Evolutionary conservation across 345 rosid genomes (phyloP).

Genomic region (Clarkia xantiana): DNA sequence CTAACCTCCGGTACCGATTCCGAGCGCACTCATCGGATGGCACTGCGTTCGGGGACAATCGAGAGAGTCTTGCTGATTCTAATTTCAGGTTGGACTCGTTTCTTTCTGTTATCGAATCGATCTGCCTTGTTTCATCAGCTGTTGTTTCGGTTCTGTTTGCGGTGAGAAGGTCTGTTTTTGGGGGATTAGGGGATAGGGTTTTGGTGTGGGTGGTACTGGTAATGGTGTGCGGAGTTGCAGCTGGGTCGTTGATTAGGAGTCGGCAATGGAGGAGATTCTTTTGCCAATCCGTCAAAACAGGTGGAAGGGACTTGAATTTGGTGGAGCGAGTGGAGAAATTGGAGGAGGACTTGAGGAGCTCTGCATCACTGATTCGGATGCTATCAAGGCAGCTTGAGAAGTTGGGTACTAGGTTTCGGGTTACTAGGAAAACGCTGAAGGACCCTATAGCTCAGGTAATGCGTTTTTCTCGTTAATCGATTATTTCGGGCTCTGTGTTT

Average conservation of each 20-base stretch:
- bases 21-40: conserved; percentile 7
- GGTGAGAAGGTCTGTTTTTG: conserved; percentile 22
- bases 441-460: conserved; percentile 72
- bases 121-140: conserved; percentile 52
- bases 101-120: conserved; percentile 20
- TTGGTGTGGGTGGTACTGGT: conserved; percentile 39
- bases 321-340: conserved; percentile 60
- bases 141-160: conserved; percentile 33
- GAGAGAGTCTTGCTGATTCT: background rate
- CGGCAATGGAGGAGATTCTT: conserved; percentile 61
- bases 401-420: conserved; percentile 74
- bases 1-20: background rate
- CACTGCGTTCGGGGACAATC: conserved; percentile 3
- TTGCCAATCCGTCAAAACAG: conserved; percentile 20
- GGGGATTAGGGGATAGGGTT: conserved; percentile 40
- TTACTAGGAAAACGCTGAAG: conserved; percentile 58
- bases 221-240: conserved; percentile 36
- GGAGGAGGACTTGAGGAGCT: conserved; percentile 70
- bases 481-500: no score
- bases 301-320: conserved; percentile 32
- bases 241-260: conserved; percentile 59
- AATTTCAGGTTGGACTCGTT: conserved; percentile 6
- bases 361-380: conserved; percentile 42
- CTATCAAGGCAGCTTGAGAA: conserved; percentile 87
- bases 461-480: background rate